Percentiles rank a stretch among this genome's conserved stretches.
phyloP scores from a whole-genome alignment of 2,329 filamentous ascomycete genomes.

The Zarea fungicola region DNA sequence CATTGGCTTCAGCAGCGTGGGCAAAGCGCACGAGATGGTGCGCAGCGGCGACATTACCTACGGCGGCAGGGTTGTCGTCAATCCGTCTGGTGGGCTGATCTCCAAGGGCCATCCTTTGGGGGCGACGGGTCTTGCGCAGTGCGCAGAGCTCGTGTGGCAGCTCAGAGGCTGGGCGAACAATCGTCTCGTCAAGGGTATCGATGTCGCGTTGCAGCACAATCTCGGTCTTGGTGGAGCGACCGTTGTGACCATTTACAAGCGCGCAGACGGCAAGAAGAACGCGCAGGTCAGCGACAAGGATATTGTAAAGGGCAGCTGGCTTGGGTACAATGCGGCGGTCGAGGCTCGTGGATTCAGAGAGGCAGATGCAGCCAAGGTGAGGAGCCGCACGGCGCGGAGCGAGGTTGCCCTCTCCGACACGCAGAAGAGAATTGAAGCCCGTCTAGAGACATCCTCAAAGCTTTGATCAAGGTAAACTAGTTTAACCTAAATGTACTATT shows the following conservation, averaged over 20 bases:
- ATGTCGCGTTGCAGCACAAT: conserved; percentile 24
- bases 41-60: conserved; percentile 21
- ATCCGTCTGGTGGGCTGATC: conserved; percentile 25
- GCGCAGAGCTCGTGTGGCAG: conserved; percentile 26
- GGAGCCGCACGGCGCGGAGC: background rate
- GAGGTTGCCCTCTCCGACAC: conserved; percentile 10
- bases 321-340: conserved; percentile 10
- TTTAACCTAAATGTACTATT: background rate
- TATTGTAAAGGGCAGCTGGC: background rate
- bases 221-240: conserved; percentile 24
- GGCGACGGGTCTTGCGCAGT: conserved; percentile 26
- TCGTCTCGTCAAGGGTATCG: conserved; percentile 16
- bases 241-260: conserved; percentile 23
- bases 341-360: conserved; percentile 9
- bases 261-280: conserved; percentile 16
- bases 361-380: conserved; percentile 4
- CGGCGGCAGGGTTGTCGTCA: conserved; percentile 22
- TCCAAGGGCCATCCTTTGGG: conserved; percentile 27
- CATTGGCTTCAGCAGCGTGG: conserved; percentile 19
- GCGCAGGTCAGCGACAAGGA: background rate
- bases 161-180: conserved; percentile 26
- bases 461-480: background rate
- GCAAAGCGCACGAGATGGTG: conserved; percentile 21
- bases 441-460: background rate
- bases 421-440: conserved; percentile 11